phyloP scores from a whole-genome alignment of 1,284 basidiomycete genomes.

The Tilletia caries region DNA sequence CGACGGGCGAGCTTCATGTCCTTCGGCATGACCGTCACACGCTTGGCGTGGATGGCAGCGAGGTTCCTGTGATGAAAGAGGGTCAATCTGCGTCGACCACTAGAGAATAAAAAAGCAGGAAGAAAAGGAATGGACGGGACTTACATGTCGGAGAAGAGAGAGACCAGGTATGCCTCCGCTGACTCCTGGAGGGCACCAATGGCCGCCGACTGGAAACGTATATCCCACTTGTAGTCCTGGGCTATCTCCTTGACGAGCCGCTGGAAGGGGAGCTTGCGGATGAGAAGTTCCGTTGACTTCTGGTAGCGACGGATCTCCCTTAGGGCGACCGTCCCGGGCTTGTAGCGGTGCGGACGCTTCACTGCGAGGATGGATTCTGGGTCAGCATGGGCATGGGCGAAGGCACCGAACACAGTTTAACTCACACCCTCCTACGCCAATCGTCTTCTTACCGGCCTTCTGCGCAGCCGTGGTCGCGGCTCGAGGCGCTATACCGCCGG shows the following conservation, averaged over 20 bases:
- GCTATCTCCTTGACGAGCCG: slow-evolving; percentile 66
- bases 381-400: too few relatives aligned
- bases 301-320: slow-evolving; percentile 90
- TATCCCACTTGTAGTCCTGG: slow-evolving; percentile 30
- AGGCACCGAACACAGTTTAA: too few relatives aligned
- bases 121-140: not conserved
- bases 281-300: slow-evolving; percentile 80
- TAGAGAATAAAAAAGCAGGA: too few relatives aligned
- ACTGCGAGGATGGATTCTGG: too few relatives aligned
- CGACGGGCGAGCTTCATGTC: slow-evolving; percentile 10
- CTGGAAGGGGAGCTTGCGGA: slow-evolving; percentile 84
- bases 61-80: not conserved
- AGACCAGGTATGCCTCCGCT: slow-evolving; percentile 16
- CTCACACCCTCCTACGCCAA: too few relatives aligned
- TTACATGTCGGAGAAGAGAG: slow-evolving; percentile 7
- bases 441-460: too few relatives aligned
- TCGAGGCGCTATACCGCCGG: slow-evolving; percentile 64
- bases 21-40: slow-evolving; percentile 14
- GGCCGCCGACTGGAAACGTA: slow-evolving; percentile 2
- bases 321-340: slow-evolving; percentile 59
- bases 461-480: slow-evolving; percentile 55
- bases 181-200: not conserved
- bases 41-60: not conserved
- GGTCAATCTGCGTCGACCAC: too few relatives aligned
- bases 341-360: too few relatives aligned